Evolutionary conservation across 2,329 filamentous ascomycete species (phyloP), one percentile per base, ranked within the genome.

Genomic region (Lasiodiplodia hormozganensis): DNA sequence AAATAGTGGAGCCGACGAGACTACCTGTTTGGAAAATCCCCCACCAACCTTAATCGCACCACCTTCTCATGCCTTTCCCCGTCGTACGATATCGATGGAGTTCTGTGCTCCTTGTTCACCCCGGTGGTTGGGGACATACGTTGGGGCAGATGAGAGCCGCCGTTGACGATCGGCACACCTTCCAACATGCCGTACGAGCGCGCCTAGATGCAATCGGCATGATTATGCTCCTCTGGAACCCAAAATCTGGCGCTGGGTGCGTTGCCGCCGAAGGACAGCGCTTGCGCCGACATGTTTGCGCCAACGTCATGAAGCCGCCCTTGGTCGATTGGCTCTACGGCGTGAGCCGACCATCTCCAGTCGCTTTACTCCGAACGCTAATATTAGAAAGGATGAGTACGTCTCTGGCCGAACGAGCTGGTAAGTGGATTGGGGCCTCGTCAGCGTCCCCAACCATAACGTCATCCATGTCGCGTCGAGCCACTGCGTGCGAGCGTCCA

Each of bases 201-300:
- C 11, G 40, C 18, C 6, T 66, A 52, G 36, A 18, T 57, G 16
- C 64, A 66, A 57, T 36, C 12, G 54, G 38, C 7, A 47, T 21
- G 31, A 36, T 25, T 7, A 25, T 25, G 18, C 16, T 28, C 5
- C 16, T 47, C 12, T 21, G 34, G 4, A 18, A 49, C 21, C 5
- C 51, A 10, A 47, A 16, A 23, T n/a, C 8, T 34, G 28, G 4
- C 31, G 1, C 7, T 65, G 34, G 62, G 36, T 16, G 21, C 16
- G 28, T 52, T 47, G 36, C 72, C 72, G 18, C 72, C 72, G 18
- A 82, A 85, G 70, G 83, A 86, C 69, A 86, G 85, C 69, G 77
- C 86, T 4, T 84, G 84, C 70, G 79, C 86, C 12, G 83, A 86
- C 71, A 70, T 86, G 18, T 81, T 81, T 47, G 83, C 84, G 1